Base-by-base conservation (phyloP, 2,329 filamentous ascomycete species). In the Dactylellina haptotyla region DNA sequence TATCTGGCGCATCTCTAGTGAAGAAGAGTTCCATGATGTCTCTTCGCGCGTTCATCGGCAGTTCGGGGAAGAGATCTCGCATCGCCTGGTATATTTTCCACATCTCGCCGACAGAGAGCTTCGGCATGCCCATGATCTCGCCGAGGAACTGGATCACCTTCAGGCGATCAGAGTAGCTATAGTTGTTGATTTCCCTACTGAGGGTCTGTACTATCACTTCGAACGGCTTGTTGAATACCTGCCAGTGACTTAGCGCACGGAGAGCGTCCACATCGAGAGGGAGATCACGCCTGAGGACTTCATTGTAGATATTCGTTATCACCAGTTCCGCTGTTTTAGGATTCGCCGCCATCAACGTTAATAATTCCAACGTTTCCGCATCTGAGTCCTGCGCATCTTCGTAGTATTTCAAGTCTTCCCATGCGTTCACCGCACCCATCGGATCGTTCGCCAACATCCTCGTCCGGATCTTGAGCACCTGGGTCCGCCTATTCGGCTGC, bases 21-120 rank as follows among this genome's bases (percentile, higher is more conserved):
- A 96, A 96, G 81, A 98, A 97, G 20, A 86, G 84, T 20, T 89
- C 85, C 91, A 99, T 96, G 46, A 97, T 84, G 25, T 84, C 81
- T 12, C 89, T 87, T 8, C 94, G 89, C 54, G 86, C 84, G 1
- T 84, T 83, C 4, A 87, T 84, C n/a, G 87, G 84, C 0, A 89
- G 89, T 78, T 90, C 88, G 4, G 86, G 84, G 46, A 72, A 72
- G 16, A 72, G 9, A 28, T 58, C 67, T 59, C 59, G 51, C 45
- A 72, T 41, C 1, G 67, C 67, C n/a, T 64, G 59, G 28, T 72
- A 72, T 23, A 72, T 32, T 18, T 65, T 59, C 67, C 67, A 72
- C 59, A 59, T 64, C 18, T 67, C 43, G 6, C 43, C 63, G 6
- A 54, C 37, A 16, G 39, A 25, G 26, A 54, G 32, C 23, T 63